These are phyloP conservation scores for Capronia coronata DNA, from an alignment of 2,329 filamentous ascomycete genomes.

Conservation along the genomic window DNA sequence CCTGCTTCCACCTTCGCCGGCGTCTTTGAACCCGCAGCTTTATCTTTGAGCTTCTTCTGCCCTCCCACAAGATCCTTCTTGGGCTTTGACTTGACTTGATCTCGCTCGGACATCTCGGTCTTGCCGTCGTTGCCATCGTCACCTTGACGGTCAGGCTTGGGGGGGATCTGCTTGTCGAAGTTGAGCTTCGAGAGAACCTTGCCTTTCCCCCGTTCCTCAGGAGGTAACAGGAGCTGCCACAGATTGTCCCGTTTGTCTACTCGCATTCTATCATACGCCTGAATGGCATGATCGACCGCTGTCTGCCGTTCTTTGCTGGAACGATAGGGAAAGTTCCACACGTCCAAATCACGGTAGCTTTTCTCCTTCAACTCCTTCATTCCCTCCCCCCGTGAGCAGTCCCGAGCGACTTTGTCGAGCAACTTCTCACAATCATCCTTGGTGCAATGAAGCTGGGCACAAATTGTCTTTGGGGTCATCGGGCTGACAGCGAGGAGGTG, in stretches of 20 bases:
- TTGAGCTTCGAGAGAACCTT: constrained; percentile 55
- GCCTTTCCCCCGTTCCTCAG: constrained; percentile 56
- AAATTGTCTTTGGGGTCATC: constrained; percentile 43
- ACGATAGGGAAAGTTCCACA: constrained; percentile 56
- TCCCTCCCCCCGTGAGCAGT: constrained; percentile 39
- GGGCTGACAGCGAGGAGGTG: constrained; percentile 51
- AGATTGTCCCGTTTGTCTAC: constrained; percentile 54
- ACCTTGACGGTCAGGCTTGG: constrained; percentile 17
- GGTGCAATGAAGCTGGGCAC: constrained; percentile 43
- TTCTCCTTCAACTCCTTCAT: constrained; percentile 54
- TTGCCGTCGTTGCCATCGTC: constrained; percentile 22
- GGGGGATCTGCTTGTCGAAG: constrained; percentile 33
- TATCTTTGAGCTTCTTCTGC: constrained; percentile 39
- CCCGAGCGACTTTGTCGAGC: constrained; percentile 48
- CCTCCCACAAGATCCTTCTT: constrained; percentile 12
- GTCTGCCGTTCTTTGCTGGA: constrained; percentile 50
- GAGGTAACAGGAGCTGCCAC: constrained; percentile 57
- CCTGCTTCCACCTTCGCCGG: constrained; percentile 31
- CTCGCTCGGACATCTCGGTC: constrained; percentile 21
- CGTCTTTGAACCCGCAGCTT: background rate
- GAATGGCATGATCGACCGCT: constrained; percentile 57
- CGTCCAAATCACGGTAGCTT: constrained; percentile 55
- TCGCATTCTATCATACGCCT: constrained; percentile 56
- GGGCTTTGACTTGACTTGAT: constrained; percentile 3
- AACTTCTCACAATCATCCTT: constrained; percentile 44